Base-by-base conservation (phyloP, 371 early-diverging fungal species). In the Mucor irregularis region DNA sequence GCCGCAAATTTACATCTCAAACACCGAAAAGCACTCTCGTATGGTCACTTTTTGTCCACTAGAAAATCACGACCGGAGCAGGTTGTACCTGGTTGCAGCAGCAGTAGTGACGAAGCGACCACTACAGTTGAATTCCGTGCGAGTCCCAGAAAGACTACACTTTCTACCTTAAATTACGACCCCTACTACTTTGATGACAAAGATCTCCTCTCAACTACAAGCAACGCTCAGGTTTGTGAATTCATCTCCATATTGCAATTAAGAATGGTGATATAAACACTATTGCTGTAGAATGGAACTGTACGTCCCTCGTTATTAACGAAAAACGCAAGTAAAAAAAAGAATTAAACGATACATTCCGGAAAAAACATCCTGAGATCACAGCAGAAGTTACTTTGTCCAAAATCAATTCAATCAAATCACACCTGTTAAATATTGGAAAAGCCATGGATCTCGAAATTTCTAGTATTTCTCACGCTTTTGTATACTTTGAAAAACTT, bases 401-500 rank as follows among this genome's bases (percentile, higher is more conserved):
- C 44, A 87, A 91, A 60, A 91, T 94, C 31, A 78, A 92, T 5
- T 76, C 77, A 22, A 64, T 91, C 53, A 94, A 94, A 49, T 33
- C 58, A 0, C 77, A 81, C 46, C 48, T 94, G 38, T 52, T 91
- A 13, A 75, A 68, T 25, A 65, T 72, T 19, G 68, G 64, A 5
- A 58, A 56, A 37, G 51, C 46, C 5, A 56, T 66, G 53, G 88
- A 94, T 64, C 70, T 95, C 40, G 98, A 97, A 66, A 69, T 95
- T n/a, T 93, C 95, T 3, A 93, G 88, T 33, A 84, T 95, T 13
- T 95, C 97, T 0, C 79, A 83, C 34, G 86, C 94, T 3, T 93
- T 86, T 76, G 95, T 89, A 3, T 97, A 92, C 65, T 90, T 96
- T 73, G 97, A 97, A 66, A 97, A 95, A 63, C 83, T 97, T 11